phyloP scores from a whole-genome alignment of 768 basidiomycete species.

The Mycena belliarum region DNA sequence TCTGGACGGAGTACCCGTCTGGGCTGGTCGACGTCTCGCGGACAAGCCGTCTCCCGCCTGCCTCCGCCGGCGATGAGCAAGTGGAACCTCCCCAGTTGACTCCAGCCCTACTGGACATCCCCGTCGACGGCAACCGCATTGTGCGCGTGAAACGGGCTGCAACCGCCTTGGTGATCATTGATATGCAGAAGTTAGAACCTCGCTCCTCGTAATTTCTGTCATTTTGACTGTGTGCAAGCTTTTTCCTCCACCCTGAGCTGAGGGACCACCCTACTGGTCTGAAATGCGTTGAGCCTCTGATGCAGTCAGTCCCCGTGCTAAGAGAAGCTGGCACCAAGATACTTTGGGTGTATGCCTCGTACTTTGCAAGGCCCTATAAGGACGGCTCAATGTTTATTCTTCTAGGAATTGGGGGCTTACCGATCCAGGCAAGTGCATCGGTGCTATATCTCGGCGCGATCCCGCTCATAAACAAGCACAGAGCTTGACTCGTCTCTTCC shows the following conservation, averaged over 20 bases:
- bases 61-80: slow-evolving; percentile 21
- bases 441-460: no score
- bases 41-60: slow-evolving; percentile 37
- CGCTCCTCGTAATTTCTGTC: slow-evolving; percentile 12
- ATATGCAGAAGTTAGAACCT: slow-evolving; percentile 66
- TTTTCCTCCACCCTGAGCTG: slow-evolving; percentile 65
- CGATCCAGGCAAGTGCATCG: no score
- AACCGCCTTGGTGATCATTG: slow-evolving; percentile 63
- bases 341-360: slow-evolving; percentile 58
- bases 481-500: no score
- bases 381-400: not conserved
- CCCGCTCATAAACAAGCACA: no score
- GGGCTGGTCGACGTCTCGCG: slow-evolving; percentile 66
- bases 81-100: slow-evolving; percentile 32
- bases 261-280: slow-evolving; percentile 56
- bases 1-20: slow-evolving; percentile 71
- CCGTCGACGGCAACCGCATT: slow-evolving; percentile 51
- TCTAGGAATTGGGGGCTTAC: slow-evolving; percentile 73
- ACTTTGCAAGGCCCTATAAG: not conserved
- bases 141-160: slow-evolving; percentile 51
- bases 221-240: slow-evolving; percentile 38
- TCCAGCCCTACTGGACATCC: slow-evolving; percentile 51
- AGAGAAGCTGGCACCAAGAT: slow-evolving; percentile 54
- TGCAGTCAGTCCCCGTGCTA: slow-evolving; percentile 48
- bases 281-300: slow-evolving; percentile 55